These are phyloP conservation scores for Skeletonema potamos DNA, from an alignment of 108 stramenopile species.

Conservation along the genomic window DNA sequence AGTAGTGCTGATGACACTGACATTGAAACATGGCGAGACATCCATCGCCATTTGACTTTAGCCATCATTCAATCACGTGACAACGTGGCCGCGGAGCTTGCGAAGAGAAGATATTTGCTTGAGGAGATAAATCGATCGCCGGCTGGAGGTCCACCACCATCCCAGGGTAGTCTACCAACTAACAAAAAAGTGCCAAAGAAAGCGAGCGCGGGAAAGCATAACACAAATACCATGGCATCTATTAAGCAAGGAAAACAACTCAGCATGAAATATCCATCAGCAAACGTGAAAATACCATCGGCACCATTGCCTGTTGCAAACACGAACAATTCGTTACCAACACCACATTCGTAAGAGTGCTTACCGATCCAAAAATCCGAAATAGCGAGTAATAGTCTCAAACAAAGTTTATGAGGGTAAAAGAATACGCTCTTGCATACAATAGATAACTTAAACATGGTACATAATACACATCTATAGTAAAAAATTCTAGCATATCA, in stretches of 20 bases:
- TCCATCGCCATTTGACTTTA: conserved; percentile 51
- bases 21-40: conserved; percentile 65
- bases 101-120: conserved; percentile 64
- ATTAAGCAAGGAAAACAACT: neutral
- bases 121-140: conserved; percentile 54
- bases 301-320: too few relatives aligned
- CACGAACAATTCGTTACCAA: neutral
- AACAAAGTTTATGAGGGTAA: too few relatives aligned
- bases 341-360: neutral
- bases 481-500: neutral
- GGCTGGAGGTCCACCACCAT: neutral
- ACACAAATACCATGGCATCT: neutral
- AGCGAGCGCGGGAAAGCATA: neutral
- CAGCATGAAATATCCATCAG: neutral
- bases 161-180: neutral
- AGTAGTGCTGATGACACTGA: conserved; percentile 4
- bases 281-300: neutral
- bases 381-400: too few relatives aligned
- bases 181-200: neutral
- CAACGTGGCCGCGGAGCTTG: conserved; percentile 60
- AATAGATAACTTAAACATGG: too few relatives aligned
- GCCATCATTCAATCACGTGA: conserved; percentile 60
- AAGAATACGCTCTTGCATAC: too few relatives aligned
- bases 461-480: neutral
- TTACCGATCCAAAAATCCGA: too few relatives aligned